These are phyloP conservation scores for Avena eriantha DNA, from an alignment of 176 grass and related monocot species.

Conservation along the genomic window DNA sequence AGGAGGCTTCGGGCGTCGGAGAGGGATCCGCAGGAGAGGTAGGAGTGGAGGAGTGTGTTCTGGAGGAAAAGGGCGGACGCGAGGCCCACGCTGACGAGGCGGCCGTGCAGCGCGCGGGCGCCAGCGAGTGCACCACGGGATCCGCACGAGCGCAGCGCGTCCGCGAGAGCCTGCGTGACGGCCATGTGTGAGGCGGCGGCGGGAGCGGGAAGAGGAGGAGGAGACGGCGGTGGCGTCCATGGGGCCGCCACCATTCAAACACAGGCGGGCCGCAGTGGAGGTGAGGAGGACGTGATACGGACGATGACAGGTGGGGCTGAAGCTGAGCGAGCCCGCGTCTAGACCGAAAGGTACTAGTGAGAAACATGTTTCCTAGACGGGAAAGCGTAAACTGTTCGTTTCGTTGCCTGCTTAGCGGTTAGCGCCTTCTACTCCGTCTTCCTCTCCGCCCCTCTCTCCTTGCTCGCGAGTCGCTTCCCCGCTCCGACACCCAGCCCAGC, in stretches of 20 bases:
- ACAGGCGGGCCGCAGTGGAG: slow-evolving; percentile 25
- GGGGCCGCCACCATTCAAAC: slow-evolving; percentile 81
- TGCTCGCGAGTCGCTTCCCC: slow-evolving; percentile 31
- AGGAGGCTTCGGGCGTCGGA: slow-evolving; percentile 63
- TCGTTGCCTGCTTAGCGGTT: neutral
- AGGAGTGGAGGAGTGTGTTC: slow-evolving; percentile 86
- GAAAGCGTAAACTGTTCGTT: neutral
- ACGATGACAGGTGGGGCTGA: slow-evolving; percentile 39
- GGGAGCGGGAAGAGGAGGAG: slow-evolving; percentile 13
- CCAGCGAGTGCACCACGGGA: slow-evolving; percentile 43
- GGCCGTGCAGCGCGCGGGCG: slow-evolving; percentile 71
- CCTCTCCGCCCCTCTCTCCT: neutral
- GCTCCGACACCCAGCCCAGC: neutral
- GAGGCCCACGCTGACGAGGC: slow-evolving; percentile 75
- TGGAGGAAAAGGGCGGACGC: slow-evolving; percentile 82
- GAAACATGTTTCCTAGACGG: neutral
- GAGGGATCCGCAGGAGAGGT: slow-evolving; percentile 73
- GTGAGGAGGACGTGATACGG: neutral
- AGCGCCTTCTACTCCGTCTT: slow-evolving; percentile 20
- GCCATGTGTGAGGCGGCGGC: slow-evolving; percentile 64
- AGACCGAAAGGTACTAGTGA: neutral
- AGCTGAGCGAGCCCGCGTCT: neutral
- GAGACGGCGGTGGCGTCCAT: slow-evolving; percentile 63
- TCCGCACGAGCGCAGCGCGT: slow-evolving; percentile 58
- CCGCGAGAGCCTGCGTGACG: slow-evolving; percentile 73